Evolutionary conservation across 139 green algal species (phyloP).

Genomic region (Edaphochlamys debaryana): DNA sequence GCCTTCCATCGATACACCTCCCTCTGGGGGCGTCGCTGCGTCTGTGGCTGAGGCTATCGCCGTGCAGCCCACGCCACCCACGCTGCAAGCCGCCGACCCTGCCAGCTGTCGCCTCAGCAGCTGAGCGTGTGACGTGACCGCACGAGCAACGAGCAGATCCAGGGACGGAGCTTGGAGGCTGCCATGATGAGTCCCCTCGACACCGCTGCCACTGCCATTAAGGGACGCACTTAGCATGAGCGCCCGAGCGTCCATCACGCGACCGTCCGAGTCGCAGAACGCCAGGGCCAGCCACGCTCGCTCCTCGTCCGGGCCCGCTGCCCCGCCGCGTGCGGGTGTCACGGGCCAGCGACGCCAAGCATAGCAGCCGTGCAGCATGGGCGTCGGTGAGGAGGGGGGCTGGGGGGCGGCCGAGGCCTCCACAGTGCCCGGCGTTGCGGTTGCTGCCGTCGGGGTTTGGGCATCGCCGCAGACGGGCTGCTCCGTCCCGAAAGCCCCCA

Average conservation of each 20-base stretch:
- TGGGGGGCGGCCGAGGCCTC: too few relatives aligned
- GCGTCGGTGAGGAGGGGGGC: background rate
- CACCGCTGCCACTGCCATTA: background rate
- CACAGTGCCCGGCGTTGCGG: background rate
- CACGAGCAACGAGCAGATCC: too few relatives aligned
- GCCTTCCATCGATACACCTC: background rate
- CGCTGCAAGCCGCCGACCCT: background rate
- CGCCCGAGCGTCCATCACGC: slow-evolving; percentile 8
- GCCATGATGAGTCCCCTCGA: too few relatives aligned
- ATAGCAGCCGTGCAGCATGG: slow-evolving; percentile 34
- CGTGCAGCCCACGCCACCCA: too few relatives aligned
- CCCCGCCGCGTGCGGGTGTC: too few relatives aligned
- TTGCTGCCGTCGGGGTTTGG: background rate
- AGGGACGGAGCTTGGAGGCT: too few relatives aligned
- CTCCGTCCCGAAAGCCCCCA: background rate
- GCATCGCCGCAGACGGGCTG: too few relatives aligned
- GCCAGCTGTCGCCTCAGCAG: too few relatives aligned
- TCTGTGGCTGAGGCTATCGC: too few relatives aligned
- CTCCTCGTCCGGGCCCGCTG: background rate
- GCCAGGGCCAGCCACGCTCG: slow-evolving; percentile 23
- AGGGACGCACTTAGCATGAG: too few relatives aligned
- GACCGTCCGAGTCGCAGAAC: background rate
- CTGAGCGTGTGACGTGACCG: too few relatives aligned
- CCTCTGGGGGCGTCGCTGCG: background rate
- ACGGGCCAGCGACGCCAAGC: slow-evolving; percentile 3